Base-by-base conservation (phyloP, 352 stramenopile genomes). In the Pythium rishiriense region DNA sequence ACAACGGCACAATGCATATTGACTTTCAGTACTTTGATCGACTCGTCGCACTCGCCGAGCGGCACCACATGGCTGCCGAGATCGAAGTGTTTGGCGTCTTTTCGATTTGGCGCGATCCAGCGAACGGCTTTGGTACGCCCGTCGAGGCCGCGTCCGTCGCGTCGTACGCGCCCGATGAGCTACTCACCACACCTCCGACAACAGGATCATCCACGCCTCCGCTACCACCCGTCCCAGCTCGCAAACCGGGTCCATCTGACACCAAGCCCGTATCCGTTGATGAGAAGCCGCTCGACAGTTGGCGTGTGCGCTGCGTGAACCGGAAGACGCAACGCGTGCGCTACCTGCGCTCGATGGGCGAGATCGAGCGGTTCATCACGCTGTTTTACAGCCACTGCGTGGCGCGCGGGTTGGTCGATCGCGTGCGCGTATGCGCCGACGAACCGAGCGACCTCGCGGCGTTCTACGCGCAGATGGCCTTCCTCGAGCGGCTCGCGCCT, bases 71-170 rank as follows among this genome's bases (percentile, higher is more conserved):
- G 66, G 79, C 85, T 64, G 47, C 75, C 6, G 83, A 92, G 64
- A 87, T 93, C 29, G 83, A 93, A 42, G 70, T 93, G 2, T 93
- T 93, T 52, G 84, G 84, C 3, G 55, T 92, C 39, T 66, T 92
- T 1, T 88, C 81, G 3, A 75, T 92, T 47, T 92, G 83, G 83
- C 72, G 72, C 2, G 83, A 92, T 31, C 59, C 76, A 0, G 74
- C 66, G 14, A 71, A 85, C 51, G 81, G 83, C 22, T 92, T 92
- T 54, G 80, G 74, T 48, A 78, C 71, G 19, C 79, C 79, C 8
- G 76, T 85, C 37, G 74, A 82, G n/a, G 72, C 68, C 19, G 69
- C 65, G 0, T 68, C 69, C 1, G 22, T 31, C 14, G 22, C 21
- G 11, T n/a, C 33, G 6, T 37, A 37, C 31, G 31, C 31, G 31